Evolutionary conservation across 176 grass and related monocot species (phyloP), one percentile per base, ranked within the genome.

Genomic region (Carex scoparia): DNA sequence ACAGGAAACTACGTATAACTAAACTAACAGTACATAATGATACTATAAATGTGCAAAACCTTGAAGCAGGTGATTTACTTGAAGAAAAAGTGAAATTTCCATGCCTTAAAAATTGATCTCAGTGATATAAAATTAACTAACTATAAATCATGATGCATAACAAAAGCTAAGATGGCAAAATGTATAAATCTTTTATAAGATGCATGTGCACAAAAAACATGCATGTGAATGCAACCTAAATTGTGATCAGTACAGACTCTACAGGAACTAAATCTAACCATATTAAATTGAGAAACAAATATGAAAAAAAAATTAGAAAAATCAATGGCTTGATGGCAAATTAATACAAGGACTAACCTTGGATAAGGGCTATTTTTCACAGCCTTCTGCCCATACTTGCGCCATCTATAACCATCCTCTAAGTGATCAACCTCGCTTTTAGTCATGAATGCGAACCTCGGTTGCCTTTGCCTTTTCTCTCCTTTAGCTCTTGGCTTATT

Each of bases 341-440:
- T 58, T 33, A 79, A 73, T 78, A 66, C 0, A 38, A 48, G 73
- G 40, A 82, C 49, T 42, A 60, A 98, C 95, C 95, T 98, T n/a
- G 95, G 95, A 81, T 92, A 92, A 11, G 95, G 93, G 85, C 96
- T 99, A 86, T 99, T 99, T 92, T 99, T 99, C 79, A 99, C 96
- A 32, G 96, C 96, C 81, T 99, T 99, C 91, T 99, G 96, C 38
- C 96, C 96, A 56, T 99, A 99, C 84, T 99, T 99, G 84, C 96
- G 91, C 96, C 96, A 99, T 80, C 96, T 85, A 40, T 94, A 99
- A 83, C 96, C 96, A 62, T 99, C 96, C 85, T 99, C 96, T 7
- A 99, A 90, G 87, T 99, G 93, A 83, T 99, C 96, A 44, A 99
- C 93, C 85, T 99, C 96, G 86, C 93, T 99, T 80, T 95, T 95